A percentile compares a stretch with the other conserved stretches of the same genome.
Evolutionary conservation across 345 rosid species (phyloP).

Genomic region (Kernera saxatilis): DNA sequence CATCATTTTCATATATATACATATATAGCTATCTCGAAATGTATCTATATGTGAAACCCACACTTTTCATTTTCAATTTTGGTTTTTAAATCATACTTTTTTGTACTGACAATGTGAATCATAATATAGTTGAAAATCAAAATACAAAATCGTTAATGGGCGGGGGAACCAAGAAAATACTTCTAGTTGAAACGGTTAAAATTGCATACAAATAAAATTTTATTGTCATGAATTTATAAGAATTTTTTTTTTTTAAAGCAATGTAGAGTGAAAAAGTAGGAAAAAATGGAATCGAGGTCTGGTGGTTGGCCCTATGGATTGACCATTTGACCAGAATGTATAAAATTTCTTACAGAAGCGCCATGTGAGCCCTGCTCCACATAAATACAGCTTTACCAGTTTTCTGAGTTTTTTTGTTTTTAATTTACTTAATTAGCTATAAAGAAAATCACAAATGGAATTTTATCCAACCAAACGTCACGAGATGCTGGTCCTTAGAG

Average conservation of each 20-base stretch:
- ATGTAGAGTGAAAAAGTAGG: not conserved
- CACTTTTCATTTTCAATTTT: not conserved
- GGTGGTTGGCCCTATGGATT: conserved; percentile 18
- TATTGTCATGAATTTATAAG: no score
- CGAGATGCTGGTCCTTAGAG: not conserved
- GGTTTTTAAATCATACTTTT: no score
- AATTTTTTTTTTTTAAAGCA: no score
- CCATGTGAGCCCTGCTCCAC: conserved; percentile 31
- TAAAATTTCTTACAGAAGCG: conserved; percentile 17
- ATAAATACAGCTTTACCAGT: conserved; percentile 23
- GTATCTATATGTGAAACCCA: not conserved
- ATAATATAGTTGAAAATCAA: no score
- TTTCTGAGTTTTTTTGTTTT: not conserved
- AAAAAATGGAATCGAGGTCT: conserved; percentile 21
- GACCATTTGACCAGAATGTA: conserved; percentile 28
- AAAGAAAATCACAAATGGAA: not conserved
- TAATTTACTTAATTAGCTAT: not conserved
- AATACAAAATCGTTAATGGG: no score
- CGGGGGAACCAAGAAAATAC: not conserved
- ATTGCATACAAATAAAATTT: not conserved
- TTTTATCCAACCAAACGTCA: not conserved
- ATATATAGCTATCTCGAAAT: not conserved
- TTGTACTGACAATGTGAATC: no score
- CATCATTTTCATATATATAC: not conserved
- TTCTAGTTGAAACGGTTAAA: conserved; percentile 20